These are phyloP conservation scores for Fomitopsis schrenkii DNA, from an alignment of 1,284 basidiomycete genomes.

Conservation along the genomic window DNA sequence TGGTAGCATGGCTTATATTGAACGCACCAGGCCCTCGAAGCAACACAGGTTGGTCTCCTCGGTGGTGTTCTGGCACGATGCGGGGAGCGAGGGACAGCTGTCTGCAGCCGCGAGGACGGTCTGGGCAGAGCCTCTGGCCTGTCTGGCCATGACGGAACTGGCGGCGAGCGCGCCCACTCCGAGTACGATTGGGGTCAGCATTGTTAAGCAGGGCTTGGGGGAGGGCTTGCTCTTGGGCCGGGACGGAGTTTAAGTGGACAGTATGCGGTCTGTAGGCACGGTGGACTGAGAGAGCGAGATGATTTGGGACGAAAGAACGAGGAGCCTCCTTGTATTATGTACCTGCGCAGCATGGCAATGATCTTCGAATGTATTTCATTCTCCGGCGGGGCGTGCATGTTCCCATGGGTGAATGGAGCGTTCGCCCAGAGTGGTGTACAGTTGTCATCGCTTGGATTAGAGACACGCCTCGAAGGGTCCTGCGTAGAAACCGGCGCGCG, in stretches of 20 bases:
- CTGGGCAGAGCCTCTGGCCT: constrained; percentile 9
- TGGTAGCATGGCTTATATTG: constrained; percentile 3
- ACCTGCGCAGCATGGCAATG: neutral
- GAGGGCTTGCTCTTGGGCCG: neutral
- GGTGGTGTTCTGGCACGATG: constrained; percentile 33
- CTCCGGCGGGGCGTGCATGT: neutral
- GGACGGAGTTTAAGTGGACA: no score
- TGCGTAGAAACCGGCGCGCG: neutral
- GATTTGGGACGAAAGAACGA: neutral
- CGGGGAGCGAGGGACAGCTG: constrained; percentile 27
- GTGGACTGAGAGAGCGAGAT: neutral
- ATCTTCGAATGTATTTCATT: neutral
- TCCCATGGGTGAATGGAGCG: neutral
- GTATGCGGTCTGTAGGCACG: no score
- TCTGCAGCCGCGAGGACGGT: constrained; percentile 13
- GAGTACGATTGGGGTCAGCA: constrained; percentile 4
- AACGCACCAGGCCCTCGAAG: constrained; percentile 32
- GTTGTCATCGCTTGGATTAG: neutral
- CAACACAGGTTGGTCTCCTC: constrained; percentile 26
- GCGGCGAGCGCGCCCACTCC: constrained; percentile 15
- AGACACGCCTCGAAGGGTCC: neutral
- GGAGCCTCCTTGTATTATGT: neutral
- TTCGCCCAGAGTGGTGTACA: neutral
- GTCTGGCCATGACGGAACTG: constrained; percentile 15
- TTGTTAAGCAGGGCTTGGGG: neutral